Evolutionary conservation across 2,329 filamentous ascomycete species (phyloP).

Genomic region (Spiromastix sp.): DNA sequence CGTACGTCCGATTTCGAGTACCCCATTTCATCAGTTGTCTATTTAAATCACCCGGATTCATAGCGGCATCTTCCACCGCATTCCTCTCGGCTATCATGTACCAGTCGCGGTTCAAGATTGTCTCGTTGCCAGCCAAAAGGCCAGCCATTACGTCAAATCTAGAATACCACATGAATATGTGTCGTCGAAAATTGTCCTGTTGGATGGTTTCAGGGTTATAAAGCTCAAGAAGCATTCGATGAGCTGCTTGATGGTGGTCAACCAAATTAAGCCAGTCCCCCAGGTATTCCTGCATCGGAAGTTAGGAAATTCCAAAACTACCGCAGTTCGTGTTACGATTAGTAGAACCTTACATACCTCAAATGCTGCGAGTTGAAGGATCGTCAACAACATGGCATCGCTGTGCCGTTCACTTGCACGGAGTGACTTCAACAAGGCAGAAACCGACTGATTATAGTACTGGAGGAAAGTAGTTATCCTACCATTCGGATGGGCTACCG

Average conservation of each 20-base stretch:
- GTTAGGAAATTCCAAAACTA: constrained; percentile 3
- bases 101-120: constrained; percentile 68
- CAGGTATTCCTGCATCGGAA: constrained; percentile 61
- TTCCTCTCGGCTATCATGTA: constrained; percentile 56
- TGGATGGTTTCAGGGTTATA: constrained; percentile 68
- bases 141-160: constrained; percentile 80
- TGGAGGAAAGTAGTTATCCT: constrained; percentile 72
- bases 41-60: constrained; percentile 51
- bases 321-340: not conserved
- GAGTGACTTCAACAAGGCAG: constrained; percentile 60
- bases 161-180: constrained; percentile 78
- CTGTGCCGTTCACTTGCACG: constrained; percentile 60
- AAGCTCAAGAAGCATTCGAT: constrained; percentile 65
- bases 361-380: constrained; percentile 84
- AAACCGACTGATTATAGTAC: constrained; percentile 85
- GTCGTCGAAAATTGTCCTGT: constrained; percentile 58
- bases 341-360: constrained; percentile 51
- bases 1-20: constrained; percentile 59
- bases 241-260: constrained; percentile 83
- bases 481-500: constrained; percentile 58
- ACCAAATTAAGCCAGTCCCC: constrained; percentile 93
- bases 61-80: constrained; percentile 48
- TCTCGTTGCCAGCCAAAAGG: constrained; percentile 68
- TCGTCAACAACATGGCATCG: constrained; percentile 69
- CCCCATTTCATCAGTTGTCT: constrained; percentile 59